These are phyloP conservation scores for Taphrina communis DNA, from an alignment of 1,139 yeast genomes.

Conservation along the genomic window DNA sequence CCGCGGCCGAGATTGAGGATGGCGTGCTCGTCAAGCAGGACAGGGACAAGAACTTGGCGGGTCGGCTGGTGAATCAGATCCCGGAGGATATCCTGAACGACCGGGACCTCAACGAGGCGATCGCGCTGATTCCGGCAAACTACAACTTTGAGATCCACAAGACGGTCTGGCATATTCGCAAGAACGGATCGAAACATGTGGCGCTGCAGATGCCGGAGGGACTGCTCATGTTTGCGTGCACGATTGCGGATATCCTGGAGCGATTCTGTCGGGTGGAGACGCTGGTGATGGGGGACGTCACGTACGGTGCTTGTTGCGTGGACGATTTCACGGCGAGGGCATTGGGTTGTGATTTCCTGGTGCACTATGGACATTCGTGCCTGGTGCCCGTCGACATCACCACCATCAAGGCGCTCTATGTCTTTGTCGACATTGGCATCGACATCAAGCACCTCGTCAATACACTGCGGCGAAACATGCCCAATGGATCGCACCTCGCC, in stretches of 20 bases:
- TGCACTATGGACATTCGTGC: conserved; percentile 97
- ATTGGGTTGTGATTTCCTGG: conserved; percentile 88
- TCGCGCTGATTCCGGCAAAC: conserved; percentile 79
- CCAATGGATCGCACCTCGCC: conserved; percentile 68
- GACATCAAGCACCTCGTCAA: conserved; percentile 81
- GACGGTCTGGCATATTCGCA: conserved; percentile 88
- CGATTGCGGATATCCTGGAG: conserved; percentile 86
- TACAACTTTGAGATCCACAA: conserved; percentile 96
- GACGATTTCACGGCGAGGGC: conserved; percentile 96
- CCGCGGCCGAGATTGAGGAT: conserved; percentile 32
- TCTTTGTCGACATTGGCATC: conserved; percentile 91
- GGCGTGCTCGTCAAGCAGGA: conserved; percentile 34
- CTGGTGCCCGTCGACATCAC: conserved; percentile 94
- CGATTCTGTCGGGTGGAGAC: conserved; percentile 86
- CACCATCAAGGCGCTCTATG: conserved; percentile 82
- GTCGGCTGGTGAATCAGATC: conserved; percentile 81
- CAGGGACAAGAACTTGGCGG: conserved; percentile 8
- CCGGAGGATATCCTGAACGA: conserved; percentile 85
- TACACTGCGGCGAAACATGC: conserved; percentile 75
- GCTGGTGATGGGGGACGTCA: conserved; percentile 97
- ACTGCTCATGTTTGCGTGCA: conserved; percentile 78
- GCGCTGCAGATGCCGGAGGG: conserved; percentile 99
- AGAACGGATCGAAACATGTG: conserved; percentile 73
- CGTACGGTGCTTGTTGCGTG: conserved; percentile 98
- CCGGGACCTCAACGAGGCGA: conserved; percentile 78